Conservation (phyloP, 768 basidiomycete genomes). For the Trametes cingulata region DNA sequence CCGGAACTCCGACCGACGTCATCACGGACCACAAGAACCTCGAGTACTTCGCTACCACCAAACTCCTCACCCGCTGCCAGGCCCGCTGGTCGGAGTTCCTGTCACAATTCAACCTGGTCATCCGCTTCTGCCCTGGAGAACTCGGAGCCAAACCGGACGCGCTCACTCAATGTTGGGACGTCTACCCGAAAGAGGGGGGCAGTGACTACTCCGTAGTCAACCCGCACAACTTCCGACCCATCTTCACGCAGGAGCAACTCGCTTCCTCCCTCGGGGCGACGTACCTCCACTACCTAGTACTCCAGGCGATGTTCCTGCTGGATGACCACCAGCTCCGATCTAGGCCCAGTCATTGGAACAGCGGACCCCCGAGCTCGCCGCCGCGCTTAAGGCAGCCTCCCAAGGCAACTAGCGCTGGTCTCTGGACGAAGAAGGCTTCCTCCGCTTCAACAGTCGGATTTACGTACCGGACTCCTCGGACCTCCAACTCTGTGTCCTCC, state of each 20-base stretch:
- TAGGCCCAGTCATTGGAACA: background rate
- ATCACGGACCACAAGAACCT: constrained; percentile 38
- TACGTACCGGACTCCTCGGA: constrained; percentile 27
- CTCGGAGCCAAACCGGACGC: constrained; percentile 19
- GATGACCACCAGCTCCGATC: constrained; percentile 25
- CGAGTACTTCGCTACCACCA: too few species aligned
- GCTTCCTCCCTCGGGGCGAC: constrained; percentile 23
- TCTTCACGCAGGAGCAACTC: constrained; percentile 26
- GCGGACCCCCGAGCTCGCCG: background rate
- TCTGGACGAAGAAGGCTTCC: constrained; percentile 6
- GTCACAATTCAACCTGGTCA: constrained; percentile 24
- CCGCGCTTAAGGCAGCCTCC: background rate
- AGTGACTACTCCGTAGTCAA: constrained; percentile 24
- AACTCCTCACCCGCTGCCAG: constrained; percentile 37
- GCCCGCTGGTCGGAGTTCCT: constrained; percentile 36
- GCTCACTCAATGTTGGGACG: constrained; percentile 25
- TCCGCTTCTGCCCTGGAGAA: constrained; percentile 8
- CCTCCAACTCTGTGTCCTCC: constrained; percentile 28
- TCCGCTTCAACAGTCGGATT: constrained; percentile 17
- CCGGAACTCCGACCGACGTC: constrained; percentile 17
- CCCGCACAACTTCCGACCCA: constrained; percentile 21
- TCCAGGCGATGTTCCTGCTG: constrained; percentile 21
- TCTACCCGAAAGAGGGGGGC: constrained; percentile 28
- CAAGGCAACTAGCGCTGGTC: too few species aligned
- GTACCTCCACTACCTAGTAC: constrained; percentile 8